Conservation (phyloP, 345 rosid genomes). For the Eucalyptus polyanthemos region DNA sequence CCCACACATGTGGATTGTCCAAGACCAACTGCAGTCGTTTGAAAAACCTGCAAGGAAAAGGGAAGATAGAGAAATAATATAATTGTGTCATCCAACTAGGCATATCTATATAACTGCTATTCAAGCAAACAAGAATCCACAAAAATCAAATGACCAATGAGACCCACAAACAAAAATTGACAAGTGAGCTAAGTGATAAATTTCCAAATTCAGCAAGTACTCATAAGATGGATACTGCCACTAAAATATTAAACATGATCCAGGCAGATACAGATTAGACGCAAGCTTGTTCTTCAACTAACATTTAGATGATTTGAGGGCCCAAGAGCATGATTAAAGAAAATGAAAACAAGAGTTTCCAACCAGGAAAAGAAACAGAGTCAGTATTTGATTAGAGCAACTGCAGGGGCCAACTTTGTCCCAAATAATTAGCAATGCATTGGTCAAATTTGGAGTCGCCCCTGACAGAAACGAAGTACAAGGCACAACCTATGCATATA, state of each 20-base stretch:
- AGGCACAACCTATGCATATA: neutral
- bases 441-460: neutral
- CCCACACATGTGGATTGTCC: slow-evolving; percentile 97
- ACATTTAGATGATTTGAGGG: neutral
- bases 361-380: neutral
- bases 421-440: neutral
- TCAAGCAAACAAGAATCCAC: neutral
- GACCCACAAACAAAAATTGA: neutral
- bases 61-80: neutral
- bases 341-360: neutral
- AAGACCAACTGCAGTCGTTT: slow-evolving; percentile 92
- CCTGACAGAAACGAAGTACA: neutral
- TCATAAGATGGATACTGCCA: neutral
- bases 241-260: neutral
- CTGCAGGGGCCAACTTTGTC: neutral
- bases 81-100: neutral
- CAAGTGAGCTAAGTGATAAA: neutral
- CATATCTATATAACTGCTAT: neutral
- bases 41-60: slow-evolving; percentile 58
- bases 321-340: neutral
- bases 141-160: neutral
- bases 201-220: neutral
- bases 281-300: neutral
- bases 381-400: neutral
- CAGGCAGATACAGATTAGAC: neutral